Percentiles rank a stretch among this genome's conserved stretches.
Conservation (phyloP, 2,329 filamentous ascomycete species). For the Colletotrichum sp. region DNA sequence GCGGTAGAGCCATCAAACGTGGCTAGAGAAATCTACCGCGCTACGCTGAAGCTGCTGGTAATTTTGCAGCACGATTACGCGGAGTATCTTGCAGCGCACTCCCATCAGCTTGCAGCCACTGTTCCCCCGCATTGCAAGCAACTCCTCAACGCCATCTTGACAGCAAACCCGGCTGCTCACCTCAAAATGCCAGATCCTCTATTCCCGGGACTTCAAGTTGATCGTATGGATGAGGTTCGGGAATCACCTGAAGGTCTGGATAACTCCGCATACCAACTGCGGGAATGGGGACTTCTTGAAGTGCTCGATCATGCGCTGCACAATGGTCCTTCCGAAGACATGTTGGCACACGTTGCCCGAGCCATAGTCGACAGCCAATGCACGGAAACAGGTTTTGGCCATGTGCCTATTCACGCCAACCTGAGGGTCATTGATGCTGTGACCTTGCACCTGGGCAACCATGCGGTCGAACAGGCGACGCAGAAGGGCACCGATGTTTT, state of each 20-base stretch:
- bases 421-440: conserved; percentile 78
- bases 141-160: conserved; percentile 85
- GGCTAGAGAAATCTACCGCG: conserved; percentile 84
- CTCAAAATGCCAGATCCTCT: conserved; percentile 77
- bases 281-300: conserved; percentile 59
- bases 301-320: conserved; percentile 65
- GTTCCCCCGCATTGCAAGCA: conserved; percentile 87
- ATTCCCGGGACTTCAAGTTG: conserved; percentile 75
- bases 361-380: conserved; percentile 67
- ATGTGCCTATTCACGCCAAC: conserved; percentile 72
- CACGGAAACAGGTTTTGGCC: conserved; percentile 68
- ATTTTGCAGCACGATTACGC: conserved; percentile 93
- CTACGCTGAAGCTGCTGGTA: conserved; percentile 80
- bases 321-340: conserved; percentile 71
- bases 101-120: conserved; percentile 79
- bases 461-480: conserved; percentile 66
- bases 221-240: conserved; percentile 76
- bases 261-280: conserved; percentile 63
- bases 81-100: conserved; percentile 88
- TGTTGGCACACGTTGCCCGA: conserved; percentile 77
- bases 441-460: conserved; percentile 80
- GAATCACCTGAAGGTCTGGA: conserved; percentile 69
- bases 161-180: conserved; percentile 72
- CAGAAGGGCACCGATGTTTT: conserved; percentile 69
- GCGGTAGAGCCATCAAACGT: conserved; percentile 70